These are phyloP conservation scores for Globisporangium perplexum DNA, from an alignment of 352 stramenopile species.

Conservation along the genomic window DNA sequence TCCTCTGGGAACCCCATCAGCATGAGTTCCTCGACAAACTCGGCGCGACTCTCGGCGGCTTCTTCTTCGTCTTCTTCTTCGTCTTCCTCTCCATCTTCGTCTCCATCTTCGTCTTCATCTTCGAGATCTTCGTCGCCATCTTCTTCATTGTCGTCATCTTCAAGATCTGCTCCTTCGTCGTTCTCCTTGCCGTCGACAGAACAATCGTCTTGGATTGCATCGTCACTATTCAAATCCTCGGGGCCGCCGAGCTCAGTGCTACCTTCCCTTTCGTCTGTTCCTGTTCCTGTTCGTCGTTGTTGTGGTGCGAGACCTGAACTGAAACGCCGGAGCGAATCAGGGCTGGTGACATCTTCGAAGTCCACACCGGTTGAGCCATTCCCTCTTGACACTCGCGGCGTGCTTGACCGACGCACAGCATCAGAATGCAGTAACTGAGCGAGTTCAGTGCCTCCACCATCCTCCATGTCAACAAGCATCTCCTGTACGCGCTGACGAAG, in stretches of 20 bases:
- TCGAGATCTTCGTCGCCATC: conserved; percentile 18
- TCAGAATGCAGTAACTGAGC: neutral
- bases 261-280: neutral
- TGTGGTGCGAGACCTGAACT: too few relatives aligned
- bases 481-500: conserved; percentile 44
- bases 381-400: too few relatives aligned
- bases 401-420: neutral
- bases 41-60: conserved; percentile 39
- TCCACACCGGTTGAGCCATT: too few relatives aligned
- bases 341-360: too few relatives aligned
- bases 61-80: conserved; percentile 51
- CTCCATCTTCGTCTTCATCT: conserved; percentile 24
- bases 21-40: conserved; percentile 90
- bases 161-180: conserved; percentile 9
- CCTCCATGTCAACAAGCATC: conserved; percentile 26
- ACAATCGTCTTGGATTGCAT: neutral
- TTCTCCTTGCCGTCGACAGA: conserved; percentile 5
- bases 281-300: neutral
- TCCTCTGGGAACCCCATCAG: conserved; percentile 92
- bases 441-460: conserved; percentile 26
- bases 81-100: conserved; percentile 37
- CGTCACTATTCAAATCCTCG: neutral
- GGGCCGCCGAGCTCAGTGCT: neutral
- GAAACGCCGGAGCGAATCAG: too few relatives aligned
- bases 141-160: conserved; percentile 10